Percentiles rank a stretch among this genome's conserved stretches.
These are phyloP conservation scores for Euphorbia peplus DNA, from an alignment of 345 rosid species.

Conservation along the genomic window DNA sequence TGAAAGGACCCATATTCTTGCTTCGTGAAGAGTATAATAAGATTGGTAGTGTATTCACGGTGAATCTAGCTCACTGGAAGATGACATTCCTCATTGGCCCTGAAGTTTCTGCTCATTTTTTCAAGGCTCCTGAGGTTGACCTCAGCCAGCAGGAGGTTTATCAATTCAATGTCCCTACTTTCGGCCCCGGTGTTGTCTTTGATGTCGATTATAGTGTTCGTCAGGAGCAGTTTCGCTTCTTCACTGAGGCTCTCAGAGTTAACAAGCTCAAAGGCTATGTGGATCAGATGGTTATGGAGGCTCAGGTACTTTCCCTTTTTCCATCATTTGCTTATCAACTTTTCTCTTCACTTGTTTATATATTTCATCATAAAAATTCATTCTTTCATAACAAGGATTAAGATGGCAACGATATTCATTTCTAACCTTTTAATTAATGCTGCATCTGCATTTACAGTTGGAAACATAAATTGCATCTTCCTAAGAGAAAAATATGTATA, in stretches of 20 bases:
- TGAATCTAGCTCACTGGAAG: slow-evolving; percentile 62
- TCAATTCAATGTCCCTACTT: slow-evolving; percentile 93
- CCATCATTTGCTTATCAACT: neutral
- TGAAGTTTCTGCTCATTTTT: slow-evolving; percentile 94
- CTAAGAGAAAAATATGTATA: neutral
- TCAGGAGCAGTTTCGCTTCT: slow-evolving; percentile 96
- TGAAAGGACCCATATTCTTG: slow-evolving; percentile 81
- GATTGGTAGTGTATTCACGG: slow-evolving; percentile 88
- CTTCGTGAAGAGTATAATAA: slow-evolving; percentile 81
- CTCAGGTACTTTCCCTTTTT: slow-evolving; percentile 47
- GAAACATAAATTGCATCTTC: neutral
- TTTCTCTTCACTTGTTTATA: neutral
- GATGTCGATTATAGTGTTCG: slow-evolving; percentile 85
- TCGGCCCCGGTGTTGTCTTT: slow-evolving; percentile 96
- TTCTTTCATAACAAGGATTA: no score
- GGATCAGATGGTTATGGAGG: slow-evolving; percentile 90
- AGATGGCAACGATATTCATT: neutral
- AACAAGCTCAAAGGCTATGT: slow-evolving; percentile 89
- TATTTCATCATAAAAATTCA: neutral
- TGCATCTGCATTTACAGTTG: neutral
- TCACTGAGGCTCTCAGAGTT: slow-evolving; percentile 81
- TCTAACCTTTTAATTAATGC: neutral
- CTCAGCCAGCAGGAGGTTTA: slow-evolving; percentile 97
- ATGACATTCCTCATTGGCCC: slow-evolving; percentile 94
- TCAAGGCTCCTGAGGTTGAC: slow-evolving; percentile 84